Base-by-base conservation (phyloP, 164 flowering plant genomes). In the Brasenia schreberi region DNA sequence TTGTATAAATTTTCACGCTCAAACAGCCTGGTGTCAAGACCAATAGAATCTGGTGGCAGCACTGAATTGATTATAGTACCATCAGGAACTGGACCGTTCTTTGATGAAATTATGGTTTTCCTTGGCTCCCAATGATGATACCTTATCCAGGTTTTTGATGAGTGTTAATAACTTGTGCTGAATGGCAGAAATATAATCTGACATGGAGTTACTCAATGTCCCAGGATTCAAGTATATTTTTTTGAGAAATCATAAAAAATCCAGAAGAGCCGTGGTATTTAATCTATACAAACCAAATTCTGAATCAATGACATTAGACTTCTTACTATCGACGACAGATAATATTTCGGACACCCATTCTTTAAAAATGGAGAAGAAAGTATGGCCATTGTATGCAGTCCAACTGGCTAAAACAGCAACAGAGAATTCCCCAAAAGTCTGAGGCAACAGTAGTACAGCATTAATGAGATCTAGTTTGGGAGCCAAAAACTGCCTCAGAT, bases 381-480 rank as follows among this genome's bases (percentile, higher is more conserved):
- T 67, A 39, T 78, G 73, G 58, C 78, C 67, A 73, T 73, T 77
- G 44, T 84, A 78, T 43, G 60, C 67, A 44, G 53, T 76, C 87
- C 85, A 84, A 61, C 63, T 58, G 59, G 82, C 70, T 64, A 84
- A 70, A 70, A 75, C 78, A 18, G 84, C 69, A 62, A 80, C 80
- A 71, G 85, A 67, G 67, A 84, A 82, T 67, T 75, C 75, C 56
- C 69, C 68, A 65, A 71, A 74, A 4, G 39, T 63, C 67, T 69
- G 58, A 42, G 85, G 81, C 64, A 81, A 66, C 7, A 78, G 72
- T 63, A 84, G 44, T 39, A 83, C 52, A 39, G 76, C 69, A 64
- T 77, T 73, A 42, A 83, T 81, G 71, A 83, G 82, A 67, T 79
- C 81, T 5, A 74, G 77, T 2, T 79, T 68, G 23, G 87, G 87